A percentile compares a stretch with the other conserved stretches of the same genome.
These are phyloP conservation scores for Cordyceps pruinosa DNA, from an alignment of 2,329 filamentous ascomycete genomes.

Conservation along the genomic window DNA sequence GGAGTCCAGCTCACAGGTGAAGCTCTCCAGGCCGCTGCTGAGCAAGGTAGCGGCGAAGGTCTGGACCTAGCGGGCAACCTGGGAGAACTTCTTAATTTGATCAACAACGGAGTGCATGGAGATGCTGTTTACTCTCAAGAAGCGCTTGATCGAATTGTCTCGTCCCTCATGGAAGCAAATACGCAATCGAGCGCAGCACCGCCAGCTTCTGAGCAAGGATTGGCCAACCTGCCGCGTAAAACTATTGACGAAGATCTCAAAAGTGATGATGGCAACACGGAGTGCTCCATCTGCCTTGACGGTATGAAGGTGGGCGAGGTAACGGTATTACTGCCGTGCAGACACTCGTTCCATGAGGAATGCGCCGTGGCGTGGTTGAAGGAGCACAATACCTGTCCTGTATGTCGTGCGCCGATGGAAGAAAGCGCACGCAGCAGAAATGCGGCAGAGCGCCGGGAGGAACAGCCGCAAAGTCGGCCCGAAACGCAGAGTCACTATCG, in stretches of 20 bases:
- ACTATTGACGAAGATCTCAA: slow-evolving; percentile 65
- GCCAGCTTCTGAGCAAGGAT: slow-evolving; percentile 69
- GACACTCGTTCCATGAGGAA: slow-evolving; percentile 84
- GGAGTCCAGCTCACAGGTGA: slow-evolving; percentile 3
- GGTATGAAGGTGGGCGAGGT: slow-evolving; percentile 65
- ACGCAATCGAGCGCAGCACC: slow-evolving; percentile 70
- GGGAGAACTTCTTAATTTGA: slow-evolving; percentile 41
- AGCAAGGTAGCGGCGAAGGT: slow-evolving; percentile 18
- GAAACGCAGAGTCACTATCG: not conserved
- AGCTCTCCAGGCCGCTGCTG: not conserved
- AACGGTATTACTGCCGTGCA: slow-evolving; percentile 74
- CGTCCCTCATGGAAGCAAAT: slow-evolving; percentile 80
- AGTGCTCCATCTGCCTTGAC: slow-evolving; percentile 96
- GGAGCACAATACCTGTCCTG: slow-evolving; percentile 89
- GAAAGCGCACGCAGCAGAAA: not conserved
- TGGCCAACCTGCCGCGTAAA: slow-evolving; percentile 65
- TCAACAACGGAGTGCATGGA: slow-evolving; percentile 48
- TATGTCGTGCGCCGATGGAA: slow-evolving; percentile 61
- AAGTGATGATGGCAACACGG: slow-evolving; percentile 57
- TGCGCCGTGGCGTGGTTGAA: slow-evolving; percentile 80
- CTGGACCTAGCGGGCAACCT: slow-evolving; percentile 46
- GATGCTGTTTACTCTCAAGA: slow-evolving; percentile 90
- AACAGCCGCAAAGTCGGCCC: not conserved
- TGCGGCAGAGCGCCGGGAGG: not conserved
- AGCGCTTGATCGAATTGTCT: slow-evolving; percentile 81